phyloP scores from a whole-genome alignment of 768 basidiomycete genomes.

The Mycena galericulata region DNA sequence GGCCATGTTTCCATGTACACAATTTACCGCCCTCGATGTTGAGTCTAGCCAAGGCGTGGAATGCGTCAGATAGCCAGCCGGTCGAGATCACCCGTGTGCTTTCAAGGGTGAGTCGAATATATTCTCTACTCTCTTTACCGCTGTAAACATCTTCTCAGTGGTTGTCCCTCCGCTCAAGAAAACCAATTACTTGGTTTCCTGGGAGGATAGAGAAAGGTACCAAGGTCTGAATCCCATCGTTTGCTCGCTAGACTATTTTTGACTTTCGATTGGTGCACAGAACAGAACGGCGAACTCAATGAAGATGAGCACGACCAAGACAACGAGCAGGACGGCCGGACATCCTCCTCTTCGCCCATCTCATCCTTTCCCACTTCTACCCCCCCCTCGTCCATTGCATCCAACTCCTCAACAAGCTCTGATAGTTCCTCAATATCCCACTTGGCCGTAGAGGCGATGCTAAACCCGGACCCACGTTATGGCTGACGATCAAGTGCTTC shows the following conservation, averaged over 20 bases:
- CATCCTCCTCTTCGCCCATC: not conserved
- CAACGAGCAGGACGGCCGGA: not conserved
- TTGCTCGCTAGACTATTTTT: too few relatives aligned
- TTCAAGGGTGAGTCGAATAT: not conserved
- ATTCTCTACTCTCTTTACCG: too few relatives aligned
- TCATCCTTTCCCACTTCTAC: not conserved
- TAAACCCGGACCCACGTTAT: not conserved
- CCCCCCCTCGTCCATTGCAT: not conserved
- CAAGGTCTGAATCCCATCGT: too few relatives aligned
- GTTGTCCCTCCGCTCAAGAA: not conserved
- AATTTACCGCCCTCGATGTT: too few relatives aligned
- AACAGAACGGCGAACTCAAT: not conserved
- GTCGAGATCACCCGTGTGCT: not conserved
- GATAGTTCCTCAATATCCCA: not conserved
- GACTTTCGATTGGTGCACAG: not conserved
- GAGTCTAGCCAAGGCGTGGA: too few relatives aligned
- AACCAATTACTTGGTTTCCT: not conserved
- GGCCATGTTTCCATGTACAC: too few relatives aligned
- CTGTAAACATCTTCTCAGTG: not conserved
- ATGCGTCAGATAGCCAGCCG: too few relatives aligned
- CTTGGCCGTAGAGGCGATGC: not conserved
- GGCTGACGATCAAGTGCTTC: not conserved
- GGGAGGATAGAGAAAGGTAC: not conserved
- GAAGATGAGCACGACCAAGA: not conserved
- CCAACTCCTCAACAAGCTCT: not conserved